Evolutionary conservation across 1,284 basidiomycete species (phyloP).

Genomic region (Papiliotrema laurentii): DNA sequence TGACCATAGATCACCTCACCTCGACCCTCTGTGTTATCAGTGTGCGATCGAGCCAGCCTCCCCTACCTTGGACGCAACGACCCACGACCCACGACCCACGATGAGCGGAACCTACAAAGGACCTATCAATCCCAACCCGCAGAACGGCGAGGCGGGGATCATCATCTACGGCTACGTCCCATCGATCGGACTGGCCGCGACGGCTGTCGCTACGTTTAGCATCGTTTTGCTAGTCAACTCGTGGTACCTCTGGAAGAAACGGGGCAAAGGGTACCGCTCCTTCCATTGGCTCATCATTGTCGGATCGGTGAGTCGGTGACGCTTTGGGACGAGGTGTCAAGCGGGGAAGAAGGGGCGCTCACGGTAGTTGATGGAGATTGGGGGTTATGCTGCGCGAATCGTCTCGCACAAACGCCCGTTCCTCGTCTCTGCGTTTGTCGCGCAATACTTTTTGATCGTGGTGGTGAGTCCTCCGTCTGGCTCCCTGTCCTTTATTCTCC

Average conservation of each 20-base stretch:
- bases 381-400: conserved; percentile 31
- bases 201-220: conserved; percentile 36
- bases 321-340: no score
- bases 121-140: conserved; percentile 37
- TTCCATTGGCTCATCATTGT: conserved; percentile 23
- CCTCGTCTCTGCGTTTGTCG: conserved; percentile 25
- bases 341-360: background rate
- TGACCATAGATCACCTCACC: no score
- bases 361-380: conserved; percentile 32
- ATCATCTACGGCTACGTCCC: conserved; percentile 47
- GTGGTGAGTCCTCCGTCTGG: conserved; percentile 36
- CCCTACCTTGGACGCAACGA: no score
- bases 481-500: background rate
- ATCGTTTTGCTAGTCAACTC: conserved; percentile 31
- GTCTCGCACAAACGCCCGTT: conserved; percentile 23
- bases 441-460: conserved; percentile 50
- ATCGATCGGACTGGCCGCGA: conserved; percentile 30
- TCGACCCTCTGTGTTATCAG: no score
- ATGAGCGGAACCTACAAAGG: conserved; percentile 24
- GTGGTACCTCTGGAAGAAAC: conserved; percentile 18
- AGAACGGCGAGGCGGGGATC: conserved; percentile 35
- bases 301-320: conserved; percentile 25
- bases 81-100: no score
- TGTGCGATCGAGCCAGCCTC: no score
- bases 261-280: conserved; percentile 11